Conservation (phyloP, 345 rosid genomes). For the Schrenkiella parvula region DNA sequence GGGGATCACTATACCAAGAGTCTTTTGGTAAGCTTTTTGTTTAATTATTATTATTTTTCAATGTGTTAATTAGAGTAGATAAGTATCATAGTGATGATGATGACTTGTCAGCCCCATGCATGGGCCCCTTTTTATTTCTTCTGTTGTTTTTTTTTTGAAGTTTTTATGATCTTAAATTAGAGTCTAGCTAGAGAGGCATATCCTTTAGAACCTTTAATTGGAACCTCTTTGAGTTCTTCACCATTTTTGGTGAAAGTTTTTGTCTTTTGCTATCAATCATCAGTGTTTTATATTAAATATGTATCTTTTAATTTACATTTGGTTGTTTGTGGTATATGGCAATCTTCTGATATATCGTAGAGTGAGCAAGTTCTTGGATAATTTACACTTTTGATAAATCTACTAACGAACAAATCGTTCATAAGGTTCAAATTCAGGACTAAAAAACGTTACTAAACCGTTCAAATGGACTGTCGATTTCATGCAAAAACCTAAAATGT, state of each 20-base stretch:
- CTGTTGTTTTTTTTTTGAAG: slow-evolving; percentile 16
- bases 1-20: slow-evolving; percentile 38
- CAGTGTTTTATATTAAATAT: slow-evolving; percentile 8
- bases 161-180: slow-evolving; percentile 15
- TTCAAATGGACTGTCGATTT: not conserved
- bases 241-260: slow-evolving; percentile 23
- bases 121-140: slow-evolving; percentile 35
- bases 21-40: slow-evolving; percentile 16
- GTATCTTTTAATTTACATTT: not conserved
- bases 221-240: slow-evolving; percentile 20
- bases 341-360: not conserved
- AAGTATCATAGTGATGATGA: slow-evolving; percentile 37
- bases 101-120: slow-evolving; percentile 31
- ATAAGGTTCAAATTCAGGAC: not conserved
- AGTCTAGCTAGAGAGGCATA: slow-evolving; percentile 19
- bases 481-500: slow-evolving; percentile 3
- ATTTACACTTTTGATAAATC: not conserved
- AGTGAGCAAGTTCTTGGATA: not conserved
- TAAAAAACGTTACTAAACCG: too few relatives aligned
- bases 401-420: not conserved
- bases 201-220: slow-evolving; percentile 18
- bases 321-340: not conserved
- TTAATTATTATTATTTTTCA: slow-evolving; percentile 10
- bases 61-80: slow-evolving; percentile 26
- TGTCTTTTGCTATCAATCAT: slow-evolving; percentile 29